Conservation (phyloP, 192 early-diverging fungal species). For the Pilobolus umbonatus region DNA sequence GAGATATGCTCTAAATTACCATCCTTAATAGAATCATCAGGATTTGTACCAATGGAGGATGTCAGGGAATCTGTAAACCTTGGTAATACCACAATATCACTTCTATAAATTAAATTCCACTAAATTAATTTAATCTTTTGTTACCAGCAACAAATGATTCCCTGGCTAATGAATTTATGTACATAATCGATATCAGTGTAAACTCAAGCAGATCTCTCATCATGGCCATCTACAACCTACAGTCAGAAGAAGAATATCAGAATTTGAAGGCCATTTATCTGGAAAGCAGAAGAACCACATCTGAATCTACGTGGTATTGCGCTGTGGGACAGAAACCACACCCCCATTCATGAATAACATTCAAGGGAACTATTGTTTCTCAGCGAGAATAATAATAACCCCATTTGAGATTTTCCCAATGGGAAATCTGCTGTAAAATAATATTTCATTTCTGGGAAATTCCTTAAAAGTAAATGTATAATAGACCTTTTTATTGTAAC, state of each 20-base stretch:
- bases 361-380: too few relatives aligned
- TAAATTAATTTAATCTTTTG: neutral
- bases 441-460: too few relatives aligned
- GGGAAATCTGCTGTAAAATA: too few relatives aligned
- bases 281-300: neutral
- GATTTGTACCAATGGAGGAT: neutral
- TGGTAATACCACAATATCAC: neutral
- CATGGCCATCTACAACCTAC: neutral
- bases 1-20: neutral
- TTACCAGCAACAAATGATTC: neutral
- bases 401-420: too few relatives aligned
- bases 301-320: conserved; percentile 1
- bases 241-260: conserved; percentile 1
- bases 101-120: neutral
- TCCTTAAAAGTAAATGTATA: too few relatives aligned
- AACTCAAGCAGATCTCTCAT: conserved; percentile 1
- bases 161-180: conserved; percentile 3
- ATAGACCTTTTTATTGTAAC: too few relatives aligned
- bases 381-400: too few relatives aligned
- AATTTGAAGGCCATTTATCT: conserved; percentile 2
- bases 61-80: neutral
- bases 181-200: neutral
- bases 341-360: too few relatives aligned
- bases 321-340: conserved; percentile 9
- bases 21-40: neutral